A percentile compares a stretch with the other conserved stretches of the same genome.
Conservation (phyloP, 2,329 filamentous ascomycete species). For the Nannizzia gypsea region DNA sequence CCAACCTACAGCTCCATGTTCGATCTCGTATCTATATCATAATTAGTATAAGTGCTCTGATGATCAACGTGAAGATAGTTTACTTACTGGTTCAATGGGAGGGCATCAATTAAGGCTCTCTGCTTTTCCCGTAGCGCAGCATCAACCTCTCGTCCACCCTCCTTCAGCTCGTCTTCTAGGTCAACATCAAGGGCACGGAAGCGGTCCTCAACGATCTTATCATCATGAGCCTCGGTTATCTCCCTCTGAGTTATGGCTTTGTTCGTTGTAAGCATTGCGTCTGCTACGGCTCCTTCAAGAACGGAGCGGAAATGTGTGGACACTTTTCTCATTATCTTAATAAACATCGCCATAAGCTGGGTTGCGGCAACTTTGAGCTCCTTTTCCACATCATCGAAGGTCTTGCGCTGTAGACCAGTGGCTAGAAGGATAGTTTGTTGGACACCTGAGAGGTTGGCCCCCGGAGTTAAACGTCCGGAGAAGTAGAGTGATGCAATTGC, state of each 20-base stretch:
- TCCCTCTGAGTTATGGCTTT: slow-evolving; percentile 21
- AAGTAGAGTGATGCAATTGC: slow-evolving; percentile 76
- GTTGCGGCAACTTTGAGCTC: slow-evolving; percentile 63
- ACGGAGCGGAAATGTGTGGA: slow-evolving; percentile 64
- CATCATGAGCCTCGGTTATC: slow-evolving; percentile 54
- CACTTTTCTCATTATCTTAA: slow-evolving; percentile 87
- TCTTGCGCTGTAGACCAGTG: slow-evolving; percentile 81
- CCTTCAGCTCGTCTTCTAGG: slow-evolving; percentile 71
- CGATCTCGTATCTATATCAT: slow-evolving; percentile 33
- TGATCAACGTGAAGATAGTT: not conserved
- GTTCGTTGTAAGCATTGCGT: slow-evolving; percentile 49
- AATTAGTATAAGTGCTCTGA: slow-evolving; percentile 11
- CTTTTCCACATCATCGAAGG: slow-evolving; percentile 64
- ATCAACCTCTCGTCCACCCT: slow-evolving; percentile 67
- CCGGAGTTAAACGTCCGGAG: slow-evolving; percentile 55
- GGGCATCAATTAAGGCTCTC: slow-evolving; percentile 74
- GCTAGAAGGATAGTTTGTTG: slow-evolving; percentile 83
- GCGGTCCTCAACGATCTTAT: slow-evolving; percentile 52
- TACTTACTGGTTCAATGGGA: slow-evolving; percentile 74
- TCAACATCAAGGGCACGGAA: slow-evolving; percentile 60
- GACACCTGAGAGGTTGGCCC: slow-evolving; percentile 63
- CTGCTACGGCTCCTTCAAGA: slow-evolving; percentile 60
- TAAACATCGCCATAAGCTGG: slow-evolving; percentile 90
- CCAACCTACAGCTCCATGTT: slow-evolving; percentile 41
- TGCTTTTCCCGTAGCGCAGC: slow-evolving; percentile 64